A percentile compares a stretch with the other conserved stretches of the same genome.
Conservation (phyloP, 192 early-diverging fungal species). For the Geranomyces variabilis region DNA sequence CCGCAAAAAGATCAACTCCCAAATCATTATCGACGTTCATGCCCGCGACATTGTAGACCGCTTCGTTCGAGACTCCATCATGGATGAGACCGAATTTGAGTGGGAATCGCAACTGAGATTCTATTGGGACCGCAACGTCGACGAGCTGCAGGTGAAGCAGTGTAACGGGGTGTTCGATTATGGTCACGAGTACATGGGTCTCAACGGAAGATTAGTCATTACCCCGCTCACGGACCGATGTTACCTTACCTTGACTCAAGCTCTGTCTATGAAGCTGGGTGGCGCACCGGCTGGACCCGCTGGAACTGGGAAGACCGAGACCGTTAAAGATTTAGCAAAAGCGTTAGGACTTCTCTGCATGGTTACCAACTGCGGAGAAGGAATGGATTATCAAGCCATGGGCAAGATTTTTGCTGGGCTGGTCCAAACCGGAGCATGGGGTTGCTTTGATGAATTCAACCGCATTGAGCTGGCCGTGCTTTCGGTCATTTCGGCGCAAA, state of each 20-base stretch:
- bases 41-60: conserved; percentile 66
- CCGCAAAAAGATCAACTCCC: conserved; percentile 59
- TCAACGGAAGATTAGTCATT: conserved; percentile 61
- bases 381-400: conserved; percentile 67
- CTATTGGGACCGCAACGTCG: conserved; percentile 58
- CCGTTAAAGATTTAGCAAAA: conserved; percentile 66
- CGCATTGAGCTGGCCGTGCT: conserved; percentile 64
- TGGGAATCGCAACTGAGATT: conserved; percentile 68
- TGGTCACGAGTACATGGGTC: conserved; percentile 67
- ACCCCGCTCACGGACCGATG: conserved; percentile 65
- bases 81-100: conserved; percentile 62
- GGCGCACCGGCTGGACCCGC: conserved; percentile 66
- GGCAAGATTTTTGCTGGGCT: conserved; percentile 67
- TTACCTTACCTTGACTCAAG: conserved; percentile 62
- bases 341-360: conserved; percentile 62
- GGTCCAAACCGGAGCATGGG: conserved; percentile 66
- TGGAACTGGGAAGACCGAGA: conserved; percentile 67
- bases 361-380: conserved; percentile 67
- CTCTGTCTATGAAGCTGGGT: conserved; percentile 63
- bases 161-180: conserved; percentile 65
- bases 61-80: conserved; percentile 60
- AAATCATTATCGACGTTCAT: conserved; percentile 67
- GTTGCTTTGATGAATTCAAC: conserved; percentile 70
- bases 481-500: conserved; percentile 65
- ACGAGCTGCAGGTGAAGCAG: conserved; percentile 56